Base-by-base conservation (phyloP, 148 eudicot species). In the Vaccinium vitisidaea region DNA sequence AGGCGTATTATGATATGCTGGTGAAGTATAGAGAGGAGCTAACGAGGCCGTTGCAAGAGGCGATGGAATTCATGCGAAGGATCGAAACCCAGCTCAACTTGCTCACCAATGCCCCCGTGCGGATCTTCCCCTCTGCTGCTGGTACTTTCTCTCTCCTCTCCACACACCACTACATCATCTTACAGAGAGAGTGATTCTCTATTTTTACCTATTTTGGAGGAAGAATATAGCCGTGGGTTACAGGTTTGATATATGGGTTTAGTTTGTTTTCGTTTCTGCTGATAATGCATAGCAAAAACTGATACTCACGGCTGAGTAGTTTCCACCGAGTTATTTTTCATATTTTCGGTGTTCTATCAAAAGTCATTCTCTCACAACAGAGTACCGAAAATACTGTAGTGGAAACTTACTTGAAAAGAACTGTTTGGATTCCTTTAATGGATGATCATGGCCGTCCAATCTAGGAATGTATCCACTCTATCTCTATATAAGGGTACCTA, bases 1-100 rank as follows among this genome's bases (percentile, higher is more conserved):
- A 96, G 90, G 99, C 99, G 49, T 96, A 96, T 84, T 96, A 88
- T 84, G 93, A 94, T 84, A 96, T 96, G 99, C 88, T 96, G 85
- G 94, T 93, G 75, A 96, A 96, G 84, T 96, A 96, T 69, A 86
- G 93, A 39, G 97, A 94, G 85, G 99, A 96, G 83, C 82, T 96
- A 30, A 89, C 96, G 32, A 91, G 96, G 87, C 99, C 99, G 5
- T 90, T 96, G 5, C 94, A 93, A 87, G 99, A 96, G 87, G 99
- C 99, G 25, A 94, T 92, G 95, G 99, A 96, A 19, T 96, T 96
- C 93, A 93, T 96, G 97, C 85, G 92, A 56, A 85, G 90, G 80
- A 91, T 94, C 27, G 99, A 96, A 90, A 81, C 95, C 8, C 99
- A 96, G 79, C 95, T 96, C 23, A 92, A 89, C 83, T 83, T 92